Percentiles rank a stretch among this genome's conserved stretches.
phyloP scores from a whole-genome alignment of 352 stramenopile species.

The Phytopythium ostracodes region DNA sequence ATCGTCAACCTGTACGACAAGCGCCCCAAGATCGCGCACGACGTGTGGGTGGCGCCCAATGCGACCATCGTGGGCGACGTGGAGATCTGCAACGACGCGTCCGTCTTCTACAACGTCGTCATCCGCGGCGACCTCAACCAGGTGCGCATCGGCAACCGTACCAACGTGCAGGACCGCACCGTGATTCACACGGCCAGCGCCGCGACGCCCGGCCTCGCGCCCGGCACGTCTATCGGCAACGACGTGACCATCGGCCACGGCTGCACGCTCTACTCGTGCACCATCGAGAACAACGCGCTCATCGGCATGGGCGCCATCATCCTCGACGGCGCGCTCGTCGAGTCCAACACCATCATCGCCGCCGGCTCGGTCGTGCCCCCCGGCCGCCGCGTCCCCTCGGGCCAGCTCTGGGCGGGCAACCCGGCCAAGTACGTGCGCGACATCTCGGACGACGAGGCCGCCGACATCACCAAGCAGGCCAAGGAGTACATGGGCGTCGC shows the following conservation, averaged over 20 bases:
- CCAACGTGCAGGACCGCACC: constrained; percentile 96
- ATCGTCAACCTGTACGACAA: constrained; percentile 93
- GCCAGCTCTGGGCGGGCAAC: constrained; percentile 96
- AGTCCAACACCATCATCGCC: constrained; percentile 93
- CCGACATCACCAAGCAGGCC: constrained; percentile 84
- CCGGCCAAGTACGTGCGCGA: constrained; percentile 93
- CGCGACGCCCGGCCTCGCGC: constrained; percentile 63
- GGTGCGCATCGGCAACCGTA: constrained; percentile 94
- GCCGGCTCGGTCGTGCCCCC: constrained; percentile 93
- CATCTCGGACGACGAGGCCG: constrained; percentile 91
- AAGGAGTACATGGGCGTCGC: constrained; percentile 83
- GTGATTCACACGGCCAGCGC: constrained; percentile 92
- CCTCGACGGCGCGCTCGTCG: constrained; percentile 89
- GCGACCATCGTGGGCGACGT: constrained; percentile 96
- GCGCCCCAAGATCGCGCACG: constrained; percentile 85
- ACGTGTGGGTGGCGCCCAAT: constrained; percentile 95
- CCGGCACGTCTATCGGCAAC: constrained; percentile 92
- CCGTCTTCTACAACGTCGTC: constrained; percentile 96
- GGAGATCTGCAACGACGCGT: constrained; percentile 92
- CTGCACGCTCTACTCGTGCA: constrained; percentile 95
- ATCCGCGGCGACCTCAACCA: constrained; percentile 92
- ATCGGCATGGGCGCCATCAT: constrained; percentile 96
- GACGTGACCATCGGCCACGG: constrained; percentile 95
- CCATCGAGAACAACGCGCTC: constrained; percentile 94
- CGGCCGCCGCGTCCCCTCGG: constrained; percentile 84